Base-by-base conservation (phyloP, 2,329 filamentous ascomycete species). In the Aspergillus latus region DNA sequence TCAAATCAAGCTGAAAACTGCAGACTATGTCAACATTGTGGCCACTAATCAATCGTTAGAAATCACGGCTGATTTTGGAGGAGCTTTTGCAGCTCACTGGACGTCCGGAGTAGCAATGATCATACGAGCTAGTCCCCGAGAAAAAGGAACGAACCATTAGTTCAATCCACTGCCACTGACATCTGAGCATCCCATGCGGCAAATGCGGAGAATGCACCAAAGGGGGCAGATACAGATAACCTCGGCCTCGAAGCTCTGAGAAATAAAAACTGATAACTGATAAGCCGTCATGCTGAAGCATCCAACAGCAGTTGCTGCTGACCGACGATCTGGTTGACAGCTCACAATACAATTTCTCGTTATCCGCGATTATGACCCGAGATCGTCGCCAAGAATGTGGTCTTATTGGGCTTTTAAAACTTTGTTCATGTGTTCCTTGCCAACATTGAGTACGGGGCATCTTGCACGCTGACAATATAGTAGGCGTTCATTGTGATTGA, bases 151-250 rank as follows among this genome's bases (percentile, higher is more conserved):
- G 30, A 42, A 30, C 39, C 16, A 10, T 32, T 40, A 15, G 39
- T 48, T 42, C 29, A 9, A 11, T 16, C 16, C 29, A 40, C 48
- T 43, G 26, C 48, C 40, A 43, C 29, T 47, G 5, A 26, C 6
- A 51, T 47, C 36, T 26, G 29, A 42, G 36, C 47, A 48, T 52
- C n/a, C 42, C n/a, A 28, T 47, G 47, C 54, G 54, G 47, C 29
- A 56, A 51, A 36, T 52, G 54, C 54, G 54, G 54, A 56, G 47
- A 42, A 48, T 28, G 15, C 54, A 30, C 28, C 43, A 49, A 50
- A 50, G 15, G 21, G 26, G 40, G 46, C n/a, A 45, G 39, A 44
- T 15, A 44, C 5, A 43, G 40, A 52, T 43, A 52, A n/a, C 34
- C 29, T 16, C 34, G 28, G 7, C 21, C 49, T 44, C 21, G 21